Conservation (phyloP, 2,329 filamentous ascomycete species). For the Hypomyces rosellus region DNA sequence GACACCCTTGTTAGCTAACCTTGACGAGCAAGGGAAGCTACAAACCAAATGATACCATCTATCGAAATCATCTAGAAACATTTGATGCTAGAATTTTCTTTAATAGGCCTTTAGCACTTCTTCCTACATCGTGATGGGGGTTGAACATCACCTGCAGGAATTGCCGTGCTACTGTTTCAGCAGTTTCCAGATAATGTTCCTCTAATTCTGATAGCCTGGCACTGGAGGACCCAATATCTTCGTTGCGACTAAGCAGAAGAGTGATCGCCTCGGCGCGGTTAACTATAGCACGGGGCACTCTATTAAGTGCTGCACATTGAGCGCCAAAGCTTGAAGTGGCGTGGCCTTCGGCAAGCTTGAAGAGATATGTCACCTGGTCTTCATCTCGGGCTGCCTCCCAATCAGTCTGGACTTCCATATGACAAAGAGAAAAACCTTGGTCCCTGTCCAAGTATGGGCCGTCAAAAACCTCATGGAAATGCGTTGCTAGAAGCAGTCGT, state of each 20-base stretch:
- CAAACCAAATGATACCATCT: too few relatives aligned
- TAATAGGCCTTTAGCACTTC: constrained; percentile 13
- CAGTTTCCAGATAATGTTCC: constrained; percentile 57
- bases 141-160: constrained; percentile 40
- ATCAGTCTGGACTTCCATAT: constrained; percentile 66
- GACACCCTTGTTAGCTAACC: neutral
- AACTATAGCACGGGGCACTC: constrained; percentile 66
- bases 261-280: constrained; percentile 70
- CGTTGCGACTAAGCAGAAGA: constrained; percentile 59
- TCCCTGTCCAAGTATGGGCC: constrained; percentile 47
- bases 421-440: constrained; percentile 50
- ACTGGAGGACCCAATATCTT: constrained; percentile 65
- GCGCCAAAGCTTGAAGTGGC: constrained; percentile 80
- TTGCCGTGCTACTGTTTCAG: constrained; percentile 53
- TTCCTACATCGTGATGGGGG: neutral
- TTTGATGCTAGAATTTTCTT: constrained; percentile 5
- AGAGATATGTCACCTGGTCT: constrained; percentile 67
- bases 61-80: neutral
- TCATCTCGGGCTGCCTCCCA: constrained; percentile 42
- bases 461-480: constrained; percentile 69
- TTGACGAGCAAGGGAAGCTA: too few relatives aligned
- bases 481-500: constrained; percentile 55
- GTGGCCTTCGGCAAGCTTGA: constrained; percentile 60
- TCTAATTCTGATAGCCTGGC: constrained; percentile 60
- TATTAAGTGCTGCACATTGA: constrained; percentile 80